These are phyloP conservation scores for Echium plantagineum DNA, from an alignment of 257 asterid species.

Conservation along the genomic window DNA sequence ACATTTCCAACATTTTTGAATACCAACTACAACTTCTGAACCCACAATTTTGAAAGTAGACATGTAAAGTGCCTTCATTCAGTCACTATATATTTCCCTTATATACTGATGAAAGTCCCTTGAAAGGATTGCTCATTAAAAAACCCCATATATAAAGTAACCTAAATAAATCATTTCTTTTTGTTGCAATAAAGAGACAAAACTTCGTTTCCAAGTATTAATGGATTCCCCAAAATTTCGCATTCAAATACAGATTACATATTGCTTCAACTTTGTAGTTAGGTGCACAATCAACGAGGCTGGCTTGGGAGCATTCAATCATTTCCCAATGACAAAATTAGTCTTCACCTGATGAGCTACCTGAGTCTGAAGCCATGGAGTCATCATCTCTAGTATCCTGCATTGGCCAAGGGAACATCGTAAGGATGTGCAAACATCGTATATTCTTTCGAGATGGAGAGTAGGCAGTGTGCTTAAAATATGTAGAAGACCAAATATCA, in stretches of 20 bases:
- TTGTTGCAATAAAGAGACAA: too few species aligned
- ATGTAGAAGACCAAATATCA: neutral
- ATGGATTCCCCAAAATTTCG: neutral
- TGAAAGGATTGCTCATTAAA: too few species aligned
- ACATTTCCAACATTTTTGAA: too few species aligned
- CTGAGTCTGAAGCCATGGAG: neutral
- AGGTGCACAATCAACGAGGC: neutral
- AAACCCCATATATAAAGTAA: too few species aligned
- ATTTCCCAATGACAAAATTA: neutral
- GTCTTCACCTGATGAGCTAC: neutral
- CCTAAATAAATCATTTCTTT: too few species aligned
- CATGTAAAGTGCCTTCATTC: too few species aligned
- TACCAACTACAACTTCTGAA: too few species aligned
- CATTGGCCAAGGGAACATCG: neutral
- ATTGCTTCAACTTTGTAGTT: neutral
- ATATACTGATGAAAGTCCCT: too few species aligned
- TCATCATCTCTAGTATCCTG: neutral
- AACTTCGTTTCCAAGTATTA: too few species aligned
- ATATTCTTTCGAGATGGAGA: too few species aligned
- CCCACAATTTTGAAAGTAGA: too few species aligned
- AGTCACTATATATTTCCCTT: too few species aligned
- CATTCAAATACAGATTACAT: neutral
- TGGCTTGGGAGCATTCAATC: neutral
- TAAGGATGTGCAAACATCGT: neutral
- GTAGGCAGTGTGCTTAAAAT: neutral